Conservation (phyloP, 2,329 filamentous ascomycete species). For the Claviceps spartinae region DNA sequence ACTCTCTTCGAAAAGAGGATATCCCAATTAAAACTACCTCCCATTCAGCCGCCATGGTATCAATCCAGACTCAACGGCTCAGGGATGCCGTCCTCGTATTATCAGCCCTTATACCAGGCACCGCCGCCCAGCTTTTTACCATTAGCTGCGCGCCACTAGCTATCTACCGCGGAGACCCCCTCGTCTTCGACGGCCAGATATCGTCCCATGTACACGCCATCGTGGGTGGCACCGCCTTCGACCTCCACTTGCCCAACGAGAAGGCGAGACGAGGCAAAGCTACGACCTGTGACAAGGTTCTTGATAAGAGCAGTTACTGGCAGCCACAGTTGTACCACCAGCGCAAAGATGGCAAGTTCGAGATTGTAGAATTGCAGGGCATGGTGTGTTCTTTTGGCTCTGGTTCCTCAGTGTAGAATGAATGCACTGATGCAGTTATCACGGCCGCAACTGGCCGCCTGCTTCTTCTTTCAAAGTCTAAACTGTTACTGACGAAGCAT, state of each 20-base stretch:
- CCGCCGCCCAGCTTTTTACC: slow-evolving; percentile 11
- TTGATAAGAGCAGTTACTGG: slow-evolving; percentile 58
- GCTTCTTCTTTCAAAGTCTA: too few relatives aligned
- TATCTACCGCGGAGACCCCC: slow-evolving; percentile 41
- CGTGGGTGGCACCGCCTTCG: slow-evolving; percentile 49
- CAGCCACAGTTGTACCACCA: slow-evolving; percentile 41
- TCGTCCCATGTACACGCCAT: slow-evolving; percentile 47
- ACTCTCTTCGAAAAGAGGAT: too few relatives aligned
- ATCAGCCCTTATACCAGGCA: not conserved
- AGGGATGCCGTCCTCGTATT: not conserved
- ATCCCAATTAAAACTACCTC: too few relatives aligned
- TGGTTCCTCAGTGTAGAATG: too few relatives aligned
- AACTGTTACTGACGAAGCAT: too few relatives aligned
- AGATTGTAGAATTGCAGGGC: slow-evolving; percentile 20
- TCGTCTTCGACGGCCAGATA: slow-evolving; percentile 39
- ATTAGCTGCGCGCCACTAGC: slow-evolving; percentile 15
- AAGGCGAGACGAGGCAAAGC: slow-evolving; percentile 41
- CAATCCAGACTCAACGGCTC: not conserved
- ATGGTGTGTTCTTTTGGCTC: slow-evolving; percentile 10
- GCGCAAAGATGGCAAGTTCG: slow-evolving; percentile 41
- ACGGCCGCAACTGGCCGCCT: too few relatives aligned
- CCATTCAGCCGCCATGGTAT: not conserved
- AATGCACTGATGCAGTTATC: too few relatives aligned
- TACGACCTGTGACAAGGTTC: slow-evolving; percentile 48
- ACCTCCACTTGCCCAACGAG: slow-evolving; percentile 37